Conservation (phyloP, 768 basidiomycete genomes). For the Sporobolomyces pararoseus region DNA sequence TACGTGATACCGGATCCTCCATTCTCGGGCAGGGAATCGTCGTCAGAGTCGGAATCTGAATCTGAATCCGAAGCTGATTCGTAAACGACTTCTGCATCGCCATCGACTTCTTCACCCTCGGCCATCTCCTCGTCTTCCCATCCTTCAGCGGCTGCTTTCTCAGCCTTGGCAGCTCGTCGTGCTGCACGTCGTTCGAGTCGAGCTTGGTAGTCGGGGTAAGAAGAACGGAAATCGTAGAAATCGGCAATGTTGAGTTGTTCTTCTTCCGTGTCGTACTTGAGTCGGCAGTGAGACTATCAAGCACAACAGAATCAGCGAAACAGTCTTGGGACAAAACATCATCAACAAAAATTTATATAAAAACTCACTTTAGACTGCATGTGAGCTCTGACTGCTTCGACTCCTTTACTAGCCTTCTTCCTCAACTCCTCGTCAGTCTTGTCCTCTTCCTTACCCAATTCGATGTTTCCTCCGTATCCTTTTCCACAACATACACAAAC, state of each 20-base stretch:
- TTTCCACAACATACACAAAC: conserved; percentile 81
- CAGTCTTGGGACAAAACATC: too few relatives aligned
- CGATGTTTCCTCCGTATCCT: conserved; percentile 64
- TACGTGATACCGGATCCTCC: conserved; percentile 59
- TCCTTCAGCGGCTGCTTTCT: conserved; percentile 50
- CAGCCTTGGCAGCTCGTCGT: conserved; percentile 48
- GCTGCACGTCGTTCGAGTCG: conserved; percentile 45
- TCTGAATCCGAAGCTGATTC: conserved; percentile 49
- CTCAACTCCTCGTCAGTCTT: conserved; percentile 10
- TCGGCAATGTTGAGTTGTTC: conserved; percentile 86
- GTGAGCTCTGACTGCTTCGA: conserved; percentile 87
- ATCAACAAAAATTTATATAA: too few relatives aligned
- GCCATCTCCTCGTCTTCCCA: conserved; percentile 46
- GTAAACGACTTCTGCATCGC: conserved; percentile 50
- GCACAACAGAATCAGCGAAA: too few relatives aligned
- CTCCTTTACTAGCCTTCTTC: conserved; percentile 66
- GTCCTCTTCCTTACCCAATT: conserved; percentile 76
- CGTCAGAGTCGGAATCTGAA: conserved; percentile 42
- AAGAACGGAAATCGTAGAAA: conserved; percentile 82
- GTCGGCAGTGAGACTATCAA: conserved; percentile 74
- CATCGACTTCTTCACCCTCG: conserved; percentile 48
- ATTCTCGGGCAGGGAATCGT: conserved; percentile 48
- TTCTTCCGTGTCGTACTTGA: conserved; percentile 75
- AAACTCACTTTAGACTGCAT: conserved; percentile 73
- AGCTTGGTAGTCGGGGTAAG: conserved; percentile 61